Conservation (phyloP, 2,329 filamentous ascomycete species). For the Sarocladium brachiariae region DNA sequence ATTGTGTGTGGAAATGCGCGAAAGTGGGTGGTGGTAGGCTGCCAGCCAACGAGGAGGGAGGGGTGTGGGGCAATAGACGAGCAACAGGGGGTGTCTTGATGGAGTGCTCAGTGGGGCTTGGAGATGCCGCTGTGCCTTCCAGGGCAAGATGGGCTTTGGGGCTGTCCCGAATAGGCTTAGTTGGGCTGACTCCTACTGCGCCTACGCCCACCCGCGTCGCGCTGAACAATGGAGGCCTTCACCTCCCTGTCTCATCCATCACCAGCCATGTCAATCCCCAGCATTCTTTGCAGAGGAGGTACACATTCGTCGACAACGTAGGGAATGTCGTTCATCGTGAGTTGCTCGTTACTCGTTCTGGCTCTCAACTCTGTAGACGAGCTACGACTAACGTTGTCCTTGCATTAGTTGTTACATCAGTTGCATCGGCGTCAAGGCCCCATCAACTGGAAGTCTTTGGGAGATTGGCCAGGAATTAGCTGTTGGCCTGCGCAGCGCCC, state of each 20-base stretch:
- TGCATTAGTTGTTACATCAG: too few relatives aligned
- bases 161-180: neutral
- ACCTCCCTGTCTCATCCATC: neutral
- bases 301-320: neutral
- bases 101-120: neutral
- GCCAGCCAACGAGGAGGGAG: too few relatives aligned
- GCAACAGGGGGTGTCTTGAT: neutral
- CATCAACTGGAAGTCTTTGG: too few relatives aligned
- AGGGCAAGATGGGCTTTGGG: neutral
- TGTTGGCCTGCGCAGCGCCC: too few relatives aligned
- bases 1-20: neutral
- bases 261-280: neutral
- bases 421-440: too few relatives aligned
- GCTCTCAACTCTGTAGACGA: too few relatives aligned
- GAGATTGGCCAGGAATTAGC: too few relatives aligned
- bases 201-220: neutral
- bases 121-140: neutral
- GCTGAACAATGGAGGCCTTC: constrained; percentile 3
- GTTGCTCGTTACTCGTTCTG: too few relatives aligned
- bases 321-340: neutral
- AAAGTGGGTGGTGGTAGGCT: neutral
- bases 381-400: too few relatives aligned
- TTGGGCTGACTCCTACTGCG: neutral
- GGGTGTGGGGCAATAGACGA: neutral
- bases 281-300: neutral